Base-by-base conservation (phyloP, 2,329 filamentous ascomycete species). In the Talaromyces funiculosus region DNA sequence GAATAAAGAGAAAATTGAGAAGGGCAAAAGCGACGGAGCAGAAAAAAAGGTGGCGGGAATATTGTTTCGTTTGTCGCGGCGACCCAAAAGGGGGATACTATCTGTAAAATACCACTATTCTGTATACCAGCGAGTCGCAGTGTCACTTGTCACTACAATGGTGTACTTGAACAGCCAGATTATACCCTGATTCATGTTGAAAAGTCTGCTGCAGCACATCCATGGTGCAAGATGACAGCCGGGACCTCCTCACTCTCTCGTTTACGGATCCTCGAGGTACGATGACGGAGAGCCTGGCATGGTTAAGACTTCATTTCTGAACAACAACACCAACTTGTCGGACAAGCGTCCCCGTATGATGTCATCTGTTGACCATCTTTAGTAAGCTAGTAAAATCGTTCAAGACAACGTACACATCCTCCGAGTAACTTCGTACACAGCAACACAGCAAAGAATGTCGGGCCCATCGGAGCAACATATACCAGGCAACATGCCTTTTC, bases 401-500 rank as follows among this genome's bases (percentile, higher is more conserved):
- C 35, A 14, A 35, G 33, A 37, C 35, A 37, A n/a, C 35, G 16
- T 37, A n/a, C 12, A 45, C 20, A 14, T 7, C 16, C 9, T 4
- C 3, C 1, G n/a, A 42, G n/a, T n/a, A n/a, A n/a, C n/a, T n/a
- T n/a, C n/a, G n/a, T n/a, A n/a, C n/a, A n/a, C n/a, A 33, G n/a
- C n/a, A 51, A 20, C 5, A 4, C 8, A 14, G 26, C 45, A 51
- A 20, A 31, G 4, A 20, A 53, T 54, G 51, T 26, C 33, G 3
- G 10, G 4, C 10, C 22, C 29, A 29, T 16, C 6, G 2, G 14
- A 14, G n/a, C 26, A 20, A 35, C 33, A 4, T 12, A 12, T 12
- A 18, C 8, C 33, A 14, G 26, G 20, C 14, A 37, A n/a, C 35
- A 62, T 66, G 7, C 26, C 64, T 10, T 49, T 71, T 1, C 57